These are phyloP conservation scores for Musa acuminata DNA, from an alignment of 176 grass and related monocot genomes.

Conservation along the genomic window DNA sequence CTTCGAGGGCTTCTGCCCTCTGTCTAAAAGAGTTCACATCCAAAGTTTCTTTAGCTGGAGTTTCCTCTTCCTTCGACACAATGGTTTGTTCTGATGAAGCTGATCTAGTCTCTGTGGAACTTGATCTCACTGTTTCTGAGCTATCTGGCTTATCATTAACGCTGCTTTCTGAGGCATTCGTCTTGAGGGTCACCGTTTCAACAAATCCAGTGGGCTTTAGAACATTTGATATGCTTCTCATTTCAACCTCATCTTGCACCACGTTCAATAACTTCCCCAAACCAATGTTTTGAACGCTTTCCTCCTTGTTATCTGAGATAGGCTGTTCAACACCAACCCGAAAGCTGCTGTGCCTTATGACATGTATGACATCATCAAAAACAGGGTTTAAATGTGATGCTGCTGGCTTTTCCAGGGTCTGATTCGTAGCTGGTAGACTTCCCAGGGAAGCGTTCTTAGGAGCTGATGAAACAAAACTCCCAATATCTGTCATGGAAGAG, in stretches of 20 bases:
- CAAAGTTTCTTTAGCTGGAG: slow-evolving; percentile 59
- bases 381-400: slow-evolving; percentile 38
- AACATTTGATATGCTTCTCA: slow-evolving; percentile 36
- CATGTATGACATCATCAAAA: slow-evolving; percentile 74
- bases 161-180: slow-evolving; percentile 29
- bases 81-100: slow-evolving; percentile 28
- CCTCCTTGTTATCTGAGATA: slow-evolving; percentile 24
- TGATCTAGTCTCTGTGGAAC: slow-evolving; percentile 28
- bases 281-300: slow-evolving; percentile 21
- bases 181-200: slow-evolving; percentile 30
- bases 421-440: slow-evolving; percentile 25
- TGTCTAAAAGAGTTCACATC: slow-evolving; percentile 96
- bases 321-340: slow-evolving; percentile 38
- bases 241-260: slow-evolving; percentile 52
- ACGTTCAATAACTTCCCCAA: slow-evolving; percentile 23
- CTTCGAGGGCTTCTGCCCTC: slow-evolving; percentile 87
- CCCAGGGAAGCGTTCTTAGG: slow-evolving; percentile 17
- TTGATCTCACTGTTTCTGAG: slow-evolving; percentile 36
- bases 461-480: slow-evolving; percentile 34
- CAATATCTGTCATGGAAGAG: slow-evolving; percentile 49
- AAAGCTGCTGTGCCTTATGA: slow-evolving; percentile 72
- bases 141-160: slow-evolving; percentile 20
- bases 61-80: slow-evolving; percentile 39
- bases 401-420: slow-evolving; percentile 35
- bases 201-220: slow-evolving; percentile 24